Conservation (phyloP, 148 eudicot species). For the Vaccinium macrocarpon region DNA sequence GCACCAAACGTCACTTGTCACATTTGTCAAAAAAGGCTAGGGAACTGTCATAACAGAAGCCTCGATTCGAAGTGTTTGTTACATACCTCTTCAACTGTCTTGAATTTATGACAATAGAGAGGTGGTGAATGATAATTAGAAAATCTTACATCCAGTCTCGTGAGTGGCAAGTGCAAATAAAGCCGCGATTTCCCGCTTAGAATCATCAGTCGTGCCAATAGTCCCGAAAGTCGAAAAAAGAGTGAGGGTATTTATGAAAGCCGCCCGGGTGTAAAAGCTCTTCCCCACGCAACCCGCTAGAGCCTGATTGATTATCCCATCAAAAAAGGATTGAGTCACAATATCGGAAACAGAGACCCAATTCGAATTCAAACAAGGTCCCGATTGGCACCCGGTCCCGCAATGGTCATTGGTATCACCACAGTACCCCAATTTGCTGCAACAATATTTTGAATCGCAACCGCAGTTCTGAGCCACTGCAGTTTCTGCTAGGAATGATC, state of each 20-base stretch:
- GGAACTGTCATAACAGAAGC: too few species aligned
- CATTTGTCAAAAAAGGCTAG: too few species aligned
- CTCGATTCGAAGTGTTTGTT: too few species aligned
- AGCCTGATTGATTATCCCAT: conserved; percentile 41
- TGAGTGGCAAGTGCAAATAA: conserved; percentile 69
- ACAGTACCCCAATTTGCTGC: conserved; percentile 22
- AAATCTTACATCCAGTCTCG: conserved; percentile 74
- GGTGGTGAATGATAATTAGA: too few species aligned
- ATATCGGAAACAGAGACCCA: conserved; percentile 29
- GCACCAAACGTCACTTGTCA: too few species aligned
- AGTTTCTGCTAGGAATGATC: conserved; percentile 7
- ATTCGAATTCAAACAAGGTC: conserved; percentile 33
- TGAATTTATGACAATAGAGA: too few species aligned
- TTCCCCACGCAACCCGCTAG: conserved; percentile 42
- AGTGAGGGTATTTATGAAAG: conserved; percentile 38
- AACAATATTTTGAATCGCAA: conserved; percentile 22
- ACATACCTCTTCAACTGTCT: too few species aligned
- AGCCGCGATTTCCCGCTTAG: conserved; percentile 63
- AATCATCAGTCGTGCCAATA: conserved; percentile 39
- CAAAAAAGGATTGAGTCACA: conserved; percentile 47
- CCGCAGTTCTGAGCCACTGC: conserved; percentile 39
- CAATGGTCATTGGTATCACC: conserved; percentile 27
- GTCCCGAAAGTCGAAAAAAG: conserved; percentile 41
- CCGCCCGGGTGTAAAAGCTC: conserved; percentile 44
- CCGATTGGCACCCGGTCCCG: conserved; percentile 15